Conservation (phyloP, 202 grass and related monocot genomes). For the Musa balbisiana region DNA sequence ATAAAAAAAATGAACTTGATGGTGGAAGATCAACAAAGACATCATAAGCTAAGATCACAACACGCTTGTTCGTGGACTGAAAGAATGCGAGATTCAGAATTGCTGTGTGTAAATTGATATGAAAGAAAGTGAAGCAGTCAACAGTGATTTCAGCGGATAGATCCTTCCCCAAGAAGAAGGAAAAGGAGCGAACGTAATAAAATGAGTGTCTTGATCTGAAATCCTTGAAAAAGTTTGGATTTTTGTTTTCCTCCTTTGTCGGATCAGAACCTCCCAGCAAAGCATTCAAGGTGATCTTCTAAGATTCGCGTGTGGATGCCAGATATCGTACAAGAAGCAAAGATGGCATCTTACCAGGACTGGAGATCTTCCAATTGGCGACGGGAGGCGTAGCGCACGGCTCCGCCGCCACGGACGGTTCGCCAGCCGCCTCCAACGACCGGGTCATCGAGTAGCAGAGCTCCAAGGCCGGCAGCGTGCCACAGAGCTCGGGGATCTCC, state of each 20-base stretch:
- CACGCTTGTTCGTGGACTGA: too few species aligned
- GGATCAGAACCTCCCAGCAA: background rate
- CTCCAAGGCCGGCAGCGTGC: constrained; percentile 11
- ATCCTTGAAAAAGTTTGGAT: background rate
- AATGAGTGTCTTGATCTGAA: too few species aligned
- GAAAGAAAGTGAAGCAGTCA: too few species aligned
- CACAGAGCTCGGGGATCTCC: constrained; percentile 20
- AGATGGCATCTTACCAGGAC: constrained; percentile 6
- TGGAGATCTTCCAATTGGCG: constrained; percentile 18
- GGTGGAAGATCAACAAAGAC: background rate
- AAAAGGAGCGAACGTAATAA: too few species aligned
- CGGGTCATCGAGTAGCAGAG: constrained; percentile 21
- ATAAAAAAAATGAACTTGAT: background rate
- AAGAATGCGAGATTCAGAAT: too few species aligned
- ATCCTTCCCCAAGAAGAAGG: too few species aligned
- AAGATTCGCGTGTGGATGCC: background rate
- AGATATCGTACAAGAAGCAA: background rate
- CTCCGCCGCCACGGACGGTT: background rate
- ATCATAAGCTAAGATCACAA: too few species aligned
- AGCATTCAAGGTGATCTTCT: background rate
- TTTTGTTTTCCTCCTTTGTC: background rate
- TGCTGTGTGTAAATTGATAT: too few species aligned
- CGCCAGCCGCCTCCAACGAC: background rate
- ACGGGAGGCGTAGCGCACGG: background rate
- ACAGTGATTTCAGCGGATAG: too few species aligned